Evolutionary conservation across 2,329 filamentous ascomycete genomes (phyloP), one percentile per base, ranked within the genome.

Genomic region (Talaromyces pinophilus): DNA sequence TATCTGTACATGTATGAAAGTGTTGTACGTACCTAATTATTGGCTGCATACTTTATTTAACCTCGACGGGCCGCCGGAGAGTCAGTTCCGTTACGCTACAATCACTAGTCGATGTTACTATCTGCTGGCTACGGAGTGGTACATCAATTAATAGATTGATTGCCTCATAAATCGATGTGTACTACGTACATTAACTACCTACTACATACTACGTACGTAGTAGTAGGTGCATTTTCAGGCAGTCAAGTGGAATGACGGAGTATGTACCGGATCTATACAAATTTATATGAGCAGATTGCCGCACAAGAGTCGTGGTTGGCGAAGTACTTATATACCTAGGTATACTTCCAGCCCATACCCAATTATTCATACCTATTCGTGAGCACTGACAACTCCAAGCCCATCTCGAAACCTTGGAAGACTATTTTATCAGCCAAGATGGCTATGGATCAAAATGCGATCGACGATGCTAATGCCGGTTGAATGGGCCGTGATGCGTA

Each of bases 61-160:
- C 62, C 62, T 59, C 57, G 38, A 59, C 62, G 40, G 62, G 62
- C 62, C 62, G 62, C 50, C 62, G 62, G 62, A 64, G 25, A 33
- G n/a, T 30, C 38, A 13, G 22, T 60, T 60, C 57, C 57, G 57
- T n/a, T 19, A 46, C 57, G 38, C 57, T 60, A 60, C 38, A 60
- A 33, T 30, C 57, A 42, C 57, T 60, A 60, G 57, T 33, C 50
- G 50, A 54, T 54, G 50, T 5, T 33, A 54, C 50, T 54, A 52
- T 54, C 50, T 54, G 50, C 25, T 54, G 50, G 50, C 50, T 54
- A 10, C 50, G 50, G 33, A 30, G 50, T 30, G 28, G 50, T n/a
- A n/a, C 48, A 33, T 33, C 25, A 11, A 10, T 10, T 35, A 33
- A 8, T 33, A 10, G 48, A 30, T 17, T 52, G 46, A 28, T 52